Conservation (phyloP, 1,139 yeast species). For the Saccharomyces hybrid region DNA sequence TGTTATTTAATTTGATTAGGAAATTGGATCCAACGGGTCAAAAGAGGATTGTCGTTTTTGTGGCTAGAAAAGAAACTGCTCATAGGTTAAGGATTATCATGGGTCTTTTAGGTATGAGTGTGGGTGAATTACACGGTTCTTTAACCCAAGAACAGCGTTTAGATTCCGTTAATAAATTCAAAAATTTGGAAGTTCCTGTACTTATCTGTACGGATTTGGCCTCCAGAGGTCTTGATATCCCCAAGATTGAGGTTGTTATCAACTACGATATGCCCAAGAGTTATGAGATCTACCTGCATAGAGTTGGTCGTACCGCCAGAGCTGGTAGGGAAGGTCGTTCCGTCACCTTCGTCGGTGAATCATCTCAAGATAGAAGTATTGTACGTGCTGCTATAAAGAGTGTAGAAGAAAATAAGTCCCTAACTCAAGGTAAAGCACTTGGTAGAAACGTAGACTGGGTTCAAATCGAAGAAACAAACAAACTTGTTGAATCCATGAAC, state of each 20-base stretch:
- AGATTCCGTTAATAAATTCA: constrained; percentile 73
- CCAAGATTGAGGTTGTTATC: constrained; percentile 88
- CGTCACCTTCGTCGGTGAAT: constrained; percentile 88
- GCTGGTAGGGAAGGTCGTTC: constrained; percentile 96
- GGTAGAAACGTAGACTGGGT: constrained; percentile 86
- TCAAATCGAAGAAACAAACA: constrained; percentile 62
- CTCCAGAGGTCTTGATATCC: constrained; percentile 98
- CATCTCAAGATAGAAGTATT: constrained; percentile 72
- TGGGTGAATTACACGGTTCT: constrained; percentile 91
- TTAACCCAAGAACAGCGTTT: constrained; percentile 93
- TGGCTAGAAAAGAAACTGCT: constrained; percentile 83
- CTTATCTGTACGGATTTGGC: constrained; percentile 95
- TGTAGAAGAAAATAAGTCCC: constrained; percentile 37
- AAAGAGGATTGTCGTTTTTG: constrained; percentile 79
- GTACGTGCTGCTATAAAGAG: constrained; percentile 81
- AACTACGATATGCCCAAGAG: constrained; percentile 95
- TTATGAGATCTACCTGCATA: constrained; percentile 83
- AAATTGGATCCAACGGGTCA: constrained; percentile 54
- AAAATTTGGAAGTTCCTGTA: constrained; percentile 73
- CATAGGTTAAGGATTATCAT: constrained; percentile 78
- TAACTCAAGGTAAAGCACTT: constrained; percentile 46
- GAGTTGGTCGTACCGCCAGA: constrained; percentile 99
- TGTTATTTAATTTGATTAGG: constrained; percentile 63
- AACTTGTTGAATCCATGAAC: constrained; percentile 50
- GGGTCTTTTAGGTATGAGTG: constrained; percentile 79